Conservation (phyloP, 306 rosid species). For the Prunus fruticosa region DNA sequence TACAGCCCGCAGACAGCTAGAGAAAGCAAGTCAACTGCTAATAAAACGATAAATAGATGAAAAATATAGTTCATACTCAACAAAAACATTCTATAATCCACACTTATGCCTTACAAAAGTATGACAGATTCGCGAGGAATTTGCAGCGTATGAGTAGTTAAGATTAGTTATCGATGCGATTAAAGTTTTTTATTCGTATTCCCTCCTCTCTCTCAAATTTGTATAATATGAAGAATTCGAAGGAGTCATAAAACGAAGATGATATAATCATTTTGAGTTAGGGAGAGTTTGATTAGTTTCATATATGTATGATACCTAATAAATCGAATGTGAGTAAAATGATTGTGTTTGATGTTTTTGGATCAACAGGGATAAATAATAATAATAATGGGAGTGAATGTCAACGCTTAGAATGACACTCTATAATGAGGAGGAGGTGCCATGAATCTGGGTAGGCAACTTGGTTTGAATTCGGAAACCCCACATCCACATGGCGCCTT, state of each 20-base stretch:
- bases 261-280: background rate
- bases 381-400: conserved; percentile 25
- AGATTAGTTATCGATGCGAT: too few relatives aligned
- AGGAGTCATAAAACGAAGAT: too few relatives aligned
- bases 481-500: conserved; percentile 15
- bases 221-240: too few relatives aligned
- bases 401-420: conserved; percentile 31
- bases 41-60: background rate
- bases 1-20: conserved; percentile 21
- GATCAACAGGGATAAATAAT: background rate
- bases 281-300: conserved; percentile 10
- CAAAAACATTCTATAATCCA: background rate
- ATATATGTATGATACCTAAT: background rate
- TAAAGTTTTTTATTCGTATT: too few relatives aligned
- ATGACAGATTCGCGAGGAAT: too few relatives aligned
- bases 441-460: conserved; percentile 12
- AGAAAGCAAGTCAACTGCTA: conserved; percentile 10
- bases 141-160: too few relatives aligned
- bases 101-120: too few relatives aligned
- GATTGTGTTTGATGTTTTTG: background rate
- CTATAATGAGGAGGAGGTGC: background rate
- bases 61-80: background rate
- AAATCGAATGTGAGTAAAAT: background rate
- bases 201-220: too few relatives aligned
- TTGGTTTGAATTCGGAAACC: background rate